These are phyloP conservation scores for Clohesyomyces aquaticus DNA, from an alignment of 495 filamentous ascomycete species.

Conservation along the genomic window DNA sequence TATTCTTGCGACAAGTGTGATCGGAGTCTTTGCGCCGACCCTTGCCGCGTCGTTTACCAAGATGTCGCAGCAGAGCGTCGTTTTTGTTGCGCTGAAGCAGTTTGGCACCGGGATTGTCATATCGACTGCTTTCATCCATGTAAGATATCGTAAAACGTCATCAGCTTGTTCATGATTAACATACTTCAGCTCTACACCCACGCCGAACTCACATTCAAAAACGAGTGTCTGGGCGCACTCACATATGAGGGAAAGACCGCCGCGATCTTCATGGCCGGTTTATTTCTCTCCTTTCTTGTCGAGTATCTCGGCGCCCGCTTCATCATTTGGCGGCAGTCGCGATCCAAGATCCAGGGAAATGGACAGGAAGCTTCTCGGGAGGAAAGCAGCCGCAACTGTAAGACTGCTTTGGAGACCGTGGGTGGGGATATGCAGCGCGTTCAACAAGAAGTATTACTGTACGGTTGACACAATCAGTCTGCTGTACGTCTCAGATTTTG, in stretches of 20 bases:
- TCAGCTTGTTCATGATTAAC: background rate
- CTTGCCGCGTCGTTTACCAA: conserved; percentile 42
- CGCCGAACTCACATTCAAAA: conserved; percentile 64
- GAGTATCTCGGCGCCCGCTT: conserved; percentile 62
- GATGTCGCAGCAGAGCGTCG: conserved; percentile 43
- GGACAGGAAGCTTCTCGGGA: background rate
- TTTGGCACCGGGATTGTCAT: conserved; percentile 77
- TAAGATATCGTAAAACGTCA: conserved; percentile 42
- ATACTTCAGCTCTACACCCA: conserved; percentile 63
- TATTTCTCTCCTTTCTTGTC: conserved; percentile 64
- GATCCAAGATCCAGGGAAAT: background rate
- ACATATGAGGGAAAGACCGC: conserved; percentile 64
- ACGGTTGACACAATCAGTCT: too few species aligned
- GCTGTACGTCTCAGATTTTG: too few species aligned
- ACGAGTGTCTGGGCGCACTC: conserved; percentile 64
- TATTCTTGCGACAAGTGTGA: conserved; percentile 56
- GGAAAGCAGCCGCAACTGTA: too few species aligned
- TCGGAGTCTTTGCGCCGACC: conserved; percentile 56
- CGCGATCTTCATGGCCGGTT: conserved; percentile 66
- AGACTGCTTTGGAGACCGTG: too few species aligned
- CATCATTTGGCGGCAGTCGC: conserved; percentile 43
- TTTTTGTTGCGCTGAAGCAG: conserved; percentile 63
- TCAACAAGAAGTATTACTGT: too few species aligned
- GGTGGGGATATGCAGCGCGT: too few species aligned
- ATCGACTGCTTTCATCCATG: conserved; percentile 72